A percentile compares a stretch with the other conserved stretches of the same genome.
Evolutionary conservation across 352 stramenopile species (phyloP).

Genomic region (Phytophthora vignae): DNA sequence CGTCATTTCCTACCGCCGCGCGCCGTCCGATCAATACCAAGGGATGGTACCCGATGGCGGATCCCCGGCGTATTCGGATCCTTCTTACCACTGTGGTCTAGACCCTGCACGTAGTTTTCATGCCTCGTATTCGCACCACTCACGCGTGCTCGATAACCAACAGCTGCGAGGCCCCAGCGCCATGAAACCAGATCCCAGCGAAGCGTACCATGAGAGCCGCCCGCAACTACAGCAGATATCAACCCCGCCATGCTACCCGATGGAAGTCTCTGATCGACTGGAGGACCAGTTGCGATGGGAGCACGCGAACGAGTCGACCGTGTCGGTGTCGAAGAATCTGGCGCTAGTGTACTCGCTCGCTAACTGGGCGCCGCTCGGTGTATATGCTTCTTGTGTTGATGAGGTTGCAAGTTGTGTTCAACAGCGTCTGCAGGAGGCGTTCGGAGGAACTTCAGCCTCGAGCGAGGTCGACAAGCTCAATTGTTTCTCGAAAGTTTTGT

Average conservation of each 20-base stretch:
- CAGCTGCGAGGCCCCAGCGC: no score
- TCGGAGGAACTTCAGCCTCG: background rate
- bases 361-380: background rate
- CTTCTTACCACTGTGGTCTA: no score
- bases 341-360: background rate
- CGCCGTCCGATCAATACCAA: slow-evolving; percentile 21
- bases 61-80: no score
- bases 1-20: slow-evolving; percentile 64
- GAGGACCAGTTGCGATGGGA: background rate
- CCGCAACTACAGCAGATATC: background rate
- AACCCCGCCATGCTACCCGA: background rate
- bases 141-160: no score
- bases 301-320: background rate
- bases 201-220: background rate
- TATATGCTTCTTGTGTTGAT: background rate
- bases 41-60: no score
- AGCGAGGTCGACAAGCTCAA: background rate
- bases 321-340: background rate
- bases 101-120: no score
- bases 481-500: background rate
- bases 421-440: background rate
- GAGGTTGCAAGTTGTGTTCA: background rate
- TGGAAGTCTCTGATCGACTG: background rate
- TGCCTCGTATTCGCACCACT: no score
- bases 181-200: background rate